These are phyloP conservation scores for Globisporangium yorkense DNA, from an alignment of 352 stramenopile species.

Conservation along the genomic window DNA sequence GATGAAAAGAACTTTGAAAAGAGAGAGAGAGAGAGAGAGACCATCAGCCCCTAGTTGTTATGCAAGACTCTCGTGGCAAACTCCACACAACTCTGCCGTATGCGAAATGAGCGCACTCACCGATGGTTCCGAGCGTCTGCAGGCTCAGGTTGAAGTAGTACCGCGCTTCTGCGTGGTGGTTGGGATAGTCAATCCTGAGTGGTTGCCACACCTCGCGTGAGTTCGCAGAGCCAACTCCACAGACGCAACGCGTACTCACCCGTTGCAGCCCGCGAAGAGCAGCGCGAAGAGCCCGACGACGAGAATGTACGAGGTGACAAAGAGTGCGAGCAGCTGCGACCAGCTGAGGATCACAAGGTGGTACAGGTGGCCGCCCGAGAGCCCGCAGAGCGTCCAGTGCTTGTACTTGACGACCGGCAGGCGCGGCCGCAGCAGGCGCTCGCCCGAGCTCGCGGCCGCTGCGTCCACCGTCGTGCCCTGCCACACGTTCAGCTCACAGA, in stretches of 20 bases:
- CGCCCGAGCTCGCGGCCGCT: constrained; percentile 9
- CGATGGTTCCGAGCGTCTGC: constrained; percentile 54
- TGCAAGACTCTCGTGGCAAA: no score
- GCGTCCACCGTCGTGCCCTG: constrained; percentile 43
- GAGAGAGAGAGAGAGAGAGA: not conserved
- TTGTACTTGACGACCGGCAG: constrained; percentile 48
- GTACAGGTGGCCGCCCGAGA: constrained; percentile 45
- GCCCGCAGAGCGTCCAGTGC: constrained; percentile 23
- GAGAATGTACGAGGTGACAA: constrained; percentile 38
- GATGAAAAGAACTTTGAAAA: no score
- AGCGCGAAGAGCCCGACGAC: constrained; percentile 44
- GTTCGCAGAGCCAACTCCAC: not conserved
- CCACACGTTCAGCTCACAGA: constrained; percentile 53
- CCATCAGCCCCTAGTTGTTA: not conserved
- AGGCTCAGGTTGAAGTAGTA: constrained; percentile 63
- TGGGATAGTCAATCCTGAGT: constrained; percentile 5
- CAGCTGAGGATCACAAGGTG: constrained; percentile 44
- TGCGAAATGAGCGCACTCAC: constrained; percentile 10
- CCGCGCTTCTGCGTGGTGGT: constrained; percentile 11
- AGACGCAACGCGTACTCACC: constrained; percentile 13
- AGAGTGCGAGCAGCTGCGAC: constrained; percentile 36
- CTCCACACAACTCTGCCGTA: no score
- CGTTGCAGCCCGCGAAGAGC: constrained; percentile 32
- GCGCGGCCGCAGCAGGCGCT: constrained; percentile 30
- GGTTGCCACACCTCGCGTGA: no score